Evolutionary conservation across 805 yeast species (phyloP).

Genomic region (Torulaspora delbrueckii): DNA sequence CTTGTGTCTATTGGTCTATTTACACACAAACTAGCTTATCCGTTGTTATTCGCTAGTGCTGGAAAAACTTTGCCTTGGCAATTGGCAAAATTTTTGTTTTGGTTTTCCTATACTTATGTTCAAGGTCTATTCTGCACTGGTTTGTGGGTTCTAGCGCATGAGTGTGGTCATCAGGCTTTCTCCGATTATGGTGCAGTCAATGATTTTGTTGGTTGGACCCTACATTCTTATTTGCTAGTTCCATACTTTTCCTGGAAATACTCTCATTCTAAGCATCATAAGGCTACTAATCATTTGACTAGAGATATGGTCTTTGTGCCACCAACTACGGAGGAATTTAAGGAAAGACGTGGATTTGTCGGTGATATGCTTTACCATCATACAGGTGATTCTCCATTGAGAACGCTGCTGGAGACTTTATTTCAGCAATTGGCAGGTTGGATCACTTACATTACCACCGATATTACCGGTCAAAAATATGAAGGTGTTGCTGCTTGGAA

Average conservation of each 20-base stretch:
- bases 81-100: conserved; percentile 47
- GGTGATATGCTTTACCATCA: conserved; percentile 45
- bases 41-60: conserved; percentile 11
- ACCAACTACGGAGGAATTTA: conserved; percentile 53
- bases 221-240: conserved; percentile 73
- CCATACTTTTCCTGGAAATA: conserved; percentile 87
- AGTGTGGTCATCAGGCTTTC: conserved; percentile 88
- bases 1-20: conserved; percentile 47
- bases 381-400: conserved; percentile 70
- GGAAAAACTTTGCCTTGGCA: conserved; percentile 5
- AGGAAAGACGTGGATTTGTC: conserved; percentile 34
- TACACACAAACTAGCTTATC: conserved; percentile 28
- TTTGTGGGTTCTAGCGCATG: conserved; percentile 82
- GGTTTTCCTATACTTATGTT: conserved; percentile 51
- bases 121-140: conserved; percentile 74
- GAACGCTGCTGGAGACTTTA: conserved; percentile 51
- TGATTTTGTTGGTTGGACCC: conserved; percentile 76
- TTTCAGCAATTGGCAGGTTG: conserved; percentile 77
- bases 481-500: conserved; percentile 44
- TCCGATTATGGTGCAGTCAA: conserved; percentile 66
- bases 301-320: conserved; percentile 88
- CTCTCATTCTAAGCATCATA: conserved; percentile 83
- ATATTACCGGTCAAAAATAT: conserved; percentile 73
- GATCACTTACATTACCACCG: conserved; percentile 58
- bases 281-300: conserved; percentile 78